A percentile compares a stretch with the other conserved stretches of the same genome.
Evolutionary conservation across 306 rosid species (phyloP).

Genomic region (Cajanus cajan): DNA sequence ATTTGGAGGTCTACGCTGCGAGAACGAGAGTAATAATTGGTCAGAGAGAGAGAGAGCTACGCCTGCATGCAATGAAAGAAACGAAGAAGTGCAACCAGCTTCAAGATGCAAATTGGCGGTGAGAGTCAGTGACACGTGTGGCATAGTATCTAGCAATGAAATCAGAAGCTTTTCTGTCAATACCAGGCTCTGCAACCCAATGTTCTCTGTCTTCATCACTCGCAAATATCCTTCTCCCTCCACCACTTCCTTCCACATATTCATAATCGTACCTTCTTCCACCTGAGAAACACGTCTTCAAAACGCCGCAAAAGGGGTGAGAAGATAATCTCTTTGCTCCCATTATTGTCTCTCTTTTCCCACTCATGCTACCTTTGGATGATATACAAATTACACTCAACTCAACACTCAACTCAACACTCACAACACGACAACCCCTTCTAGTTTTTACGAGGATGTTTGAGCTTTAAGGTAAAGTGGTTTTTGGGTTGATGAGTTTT

Average conservation of each 20-base stretch:
- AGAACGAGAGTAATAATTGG: too few relatives aligned
- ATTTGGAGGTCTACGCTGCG: too few relatives aligned
- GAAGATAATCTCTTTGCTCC: slow-evolving; percentile 47
- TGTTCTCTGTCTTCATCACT: slow-evolving; percentile 61
- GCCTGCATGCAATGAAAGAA: too few relatives aligned
- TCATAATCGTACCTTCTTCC: slow-evolving; percentile 23
- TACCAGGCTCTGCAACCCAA: slow-evolving; percentile 78
- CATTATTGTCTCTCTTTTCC: too few relatives aligned
- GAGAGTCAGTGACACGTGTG: slow-evolving; percentile 43
- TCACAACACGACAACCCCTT: too few relatives aligned
- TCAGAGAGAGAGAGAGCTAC: too few relatives aligned
- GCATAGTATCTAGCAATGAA: too few relatives aligned
- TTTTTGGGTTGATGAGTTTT: neutral
- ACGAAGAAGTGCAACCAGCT: neutral
- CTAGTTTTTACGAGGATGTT: neutral
- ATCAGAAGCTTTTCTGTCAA: too few relatives aligned
- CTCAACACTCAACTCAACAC: too few relatives aligned
- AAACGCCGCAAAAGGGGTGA: slow-evolving; percentile 41
- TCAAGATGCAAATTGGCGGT: slow-evolving; percentile 37
- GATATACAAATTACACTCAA: too few relatives aligned
- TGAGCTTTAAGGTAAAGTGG: neutral
- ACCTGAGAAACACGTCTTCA: slow-evolving; percentile 54
- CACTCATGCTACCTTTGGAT: too few relatives aligned
- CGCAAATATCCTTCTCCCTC: slow-evolving; percentile 49
- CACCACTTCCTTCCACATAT: slow-evolving; percentile 46